Evolutionary conservation across 129 eudicot genomes (phyloP), one percentile per base, ranked within the genome.

Genomic region (Pittosporum tobira): DNA sequence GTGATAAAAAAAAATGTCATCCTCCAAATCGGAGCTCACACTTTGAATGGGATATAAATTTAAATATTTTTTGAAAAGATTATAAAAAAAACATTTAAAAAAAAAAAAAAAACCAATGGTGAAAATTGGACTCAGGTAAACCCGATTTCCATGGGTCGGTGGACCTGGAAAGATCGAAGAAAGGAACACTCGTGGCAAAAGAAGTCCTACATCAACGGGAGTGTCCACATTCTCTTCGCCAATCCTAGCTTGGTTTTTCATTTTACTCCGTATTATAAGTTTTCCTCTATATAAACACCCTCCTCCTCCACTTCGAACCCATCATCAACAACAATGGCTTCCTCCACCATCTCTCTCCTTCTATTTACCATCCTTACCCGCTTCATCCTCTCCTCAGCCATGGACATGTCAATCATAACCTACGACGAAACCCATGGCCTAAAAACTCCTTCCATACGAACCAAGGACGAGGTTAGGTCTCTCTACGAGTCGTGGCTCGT

Each of bases 401-500:
- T 62, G 3, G 96, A 88, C 74, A 84, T 81, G 94, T 88, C 96
- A 34, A 88, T 88, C 71, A 76, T 84, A 73, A 57, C 24, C 11
- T 84, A 81, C 84, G 86, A 83, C 55, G 27, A 65, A 23, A 19
- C 36, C 9, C 96, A 87, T 30, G 54, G 18, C 51, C 48, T 28
- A 5, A 38, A 29, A 18, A 46, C 64, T 8, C 23, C 67, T 10
- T 14, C 37, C 18, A 27, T 21, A n/a, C 81, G 96, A 0, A 60
- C 90, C 38, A 75, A 76, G 28, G 67, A 65, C 15, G 96, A 88
- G 59, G 56, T 79, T 59, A 52, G n/a, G 64, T 52, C 66, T 27
- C 50, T 88, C 44, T 88, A 81, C 79, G 96, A 88, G 62, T 78
- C 84, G 3, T 88, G 96, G 96, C 81, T 88, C 1, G 79, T 70